A percentile compares a stretch with the other conserved stretches of the same genome.
These are phyloP conservation scores for Trichoderma sp. DNA, from an alignment of 2,329 filamentous ascomycete genomes.

Conservation along the genomic window DNA sequence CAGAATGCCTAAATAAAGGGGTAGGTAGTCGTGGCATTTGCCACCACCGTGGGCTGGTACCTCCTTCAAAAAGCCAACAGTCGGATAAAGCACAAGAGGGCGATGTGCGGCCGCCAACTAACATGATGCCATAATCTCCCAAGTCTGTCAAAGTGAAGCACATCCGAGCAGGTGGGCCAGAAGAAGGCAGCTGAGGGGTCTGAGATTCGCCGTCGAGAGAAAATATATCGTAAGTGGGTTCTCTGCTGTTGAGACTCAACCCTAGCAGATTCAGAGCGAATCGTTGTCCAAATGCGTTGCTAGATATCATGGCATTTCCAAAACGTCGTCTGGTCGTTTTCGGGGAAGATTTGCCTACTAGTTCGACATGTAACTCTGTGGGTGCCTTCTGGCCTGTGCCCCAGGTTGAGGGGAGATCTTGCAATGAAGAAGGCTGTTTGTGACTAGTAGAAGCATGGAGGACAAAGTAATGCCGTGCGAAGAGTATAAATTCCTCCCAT, in stretches of 20 bases:
- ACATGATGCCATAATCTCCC: conserved; percentile 57
- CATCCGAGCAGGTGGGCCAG: conserved; percentile 53
- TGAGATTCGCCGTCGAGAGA: conserved; percentile 27
- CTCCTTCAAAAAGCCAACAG: conserved; percentile 70
- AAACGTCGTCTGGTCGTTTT: conserved; percentile 55
- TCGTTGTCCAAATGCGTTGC: conserved; percentile 43
- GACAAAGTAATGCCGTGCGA: conserved; percentile 81
- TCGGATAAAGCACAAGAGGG: conserved; percentile 69
- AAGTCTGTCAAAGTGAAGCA: conserved; percentile 77
- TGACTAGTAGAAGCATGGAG: conserved; percentile 56
- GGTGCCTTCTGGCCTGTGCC: not conserved
- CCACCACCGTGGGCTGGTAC: conserved; percentile 58
- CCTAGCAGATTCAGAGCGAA: conserved; percentile 50
- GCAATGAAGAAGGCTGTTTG: not conserved
- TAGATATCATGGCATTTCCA: conserved; percentile 53
- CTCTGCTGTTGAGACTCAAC: conserved; percentile 47
- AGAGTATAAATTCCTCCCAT: conserved; percentile 91
- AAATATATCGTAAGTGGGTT: conserved; percentile 56
- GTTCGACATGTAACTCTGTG: conserved; percentile 16
- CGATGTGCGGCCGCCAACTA: conserved; percentile 78
- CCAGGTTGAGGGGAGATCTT: not conserved
- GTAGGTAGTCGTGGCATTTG: conserved; percentile 64
- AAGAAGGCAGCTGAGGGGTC: conserved; percentile 34
- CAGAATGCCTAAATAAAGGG: conserved; percentile 75
- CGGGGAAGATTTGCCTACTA: conserved; percentile 23